Conservation (phyloP, 2,329 filamentous ascomycete genomes). For the Fonsecaea erecta region DNA sequence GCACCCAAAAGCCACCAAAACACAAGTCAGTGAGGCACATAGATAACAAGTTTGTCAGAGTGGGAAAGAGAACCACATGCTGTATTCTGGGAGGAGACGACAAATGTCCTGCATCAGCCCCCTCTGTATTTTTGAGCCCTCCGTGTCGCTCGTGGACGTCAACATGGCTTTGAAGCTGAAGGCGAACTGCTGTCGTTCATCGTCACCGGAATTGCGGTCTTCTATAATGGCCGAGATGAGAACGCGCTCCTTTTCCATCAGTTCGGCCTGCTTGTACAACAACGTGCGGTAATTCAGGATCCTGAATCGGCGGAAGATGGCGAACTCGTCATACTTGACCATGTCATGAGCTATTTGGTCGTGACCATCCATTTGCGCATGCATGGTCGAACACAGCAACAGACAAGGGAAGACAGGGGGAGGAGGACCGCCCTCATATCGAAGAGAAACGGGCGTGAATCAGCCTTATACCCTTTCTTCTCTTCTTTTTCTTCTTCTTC, state of each 20-base stretch:
- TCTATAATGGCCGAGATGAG: not conserved
- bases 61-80: not conserved
- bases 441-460: not conserved
- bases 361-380: slow-evolving; percentile 10
- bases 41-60: not conserved
- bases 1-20: not conserved
- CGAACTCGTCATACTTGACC: slow-evolving; percentile 17
- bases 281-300: slow-evolving; percentile 25
- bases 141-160: not conserved
- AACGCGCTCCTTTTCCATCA: slow-evolving; percentile 18
- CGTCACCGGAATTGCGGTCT: slow-evolving; percentile 1
- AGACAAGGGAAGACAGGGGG: not conserved
- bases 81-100: not conserved
- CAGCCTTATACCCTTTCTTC: not conserved
- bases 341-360: slow-evolving; percentile 30
- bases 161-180: slow-evolving; percentile 14
- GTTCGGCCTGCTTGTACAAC: slow-evolving; percentile 27
- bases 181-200: slow-evolving; percentile 2
- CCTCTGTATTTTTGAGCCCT: not conserved
- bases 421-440: not conserved
- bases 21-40: not conserved
- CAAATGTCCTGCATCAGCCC: slow-evolving; percentile 9
- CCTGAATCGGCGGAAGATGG: slow-evolving; percentile 28
- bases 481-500: too few relatives aligned
- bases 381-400: not conserved